Evolutionary conservation across 2,329 filamentous ascomycete species (phyloP).

Genomic region (Aspergillus costaricaensis): DNA sequence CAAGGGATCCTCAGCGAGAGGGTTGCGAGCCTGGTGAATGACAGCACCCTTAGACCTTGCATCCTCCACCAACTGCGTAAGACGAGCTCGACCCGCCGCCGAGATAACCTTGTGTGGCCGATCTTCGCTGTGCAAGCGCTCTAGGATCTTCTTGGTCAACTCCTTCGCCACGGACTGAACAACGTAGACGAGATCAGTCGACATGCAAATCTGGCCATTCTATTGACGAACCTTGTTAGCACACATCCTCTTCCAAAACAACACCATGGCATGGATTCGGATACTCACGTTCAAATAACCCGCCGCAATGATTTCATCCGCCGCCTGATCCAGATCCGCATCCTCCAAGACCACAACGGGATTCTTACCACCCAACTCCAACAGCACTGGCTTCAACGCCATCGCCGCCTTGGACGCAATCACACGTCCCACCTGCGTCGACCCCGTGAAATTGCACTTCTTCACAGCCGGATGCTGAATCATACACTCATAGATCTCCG

Average conservation of each 20-base stretch:
- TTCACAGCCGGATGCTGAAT: conserved; percentile 41
- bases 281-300: conserved; percentile 33
- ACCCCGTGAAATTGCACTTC: conserved; percentile 51
- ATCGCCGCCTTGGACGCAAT: conserved; percentile 42
- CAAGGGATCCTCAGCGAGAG: background rate
- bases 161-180: conserved; percentile 32
- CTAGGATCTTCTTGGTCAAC: background rate
- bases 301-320: conserved; percentile 29
- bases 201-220: conserved; percentile 76
- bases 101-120: conserved; percentile 4
- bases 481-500: conserved; percentile 37
- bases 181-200: conserved; percentile 68
- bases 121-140: background rate
- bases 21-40: conserved; percentile 26
- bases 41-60: conserved; percentile 57
- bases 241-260: background rate
- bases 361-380: conserved; percentile 54
- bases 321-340: conserved; percentile 46
- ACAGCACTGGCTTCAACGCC: conserved; percentile 48
- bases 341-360: conserved; percentile 47
- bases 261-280: background rate
- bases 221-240: conserved; percentile 18
- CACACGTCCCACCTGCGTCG: conserved; percentile 45
- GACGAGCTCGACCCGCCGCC: conserved; percentile 16
- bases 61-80: conserved; percentile 37